Evolutionary conservation across 2,329 filamentous ascomycete species (phyloP).

Genomic region (Xylaria sp.): DNA sequence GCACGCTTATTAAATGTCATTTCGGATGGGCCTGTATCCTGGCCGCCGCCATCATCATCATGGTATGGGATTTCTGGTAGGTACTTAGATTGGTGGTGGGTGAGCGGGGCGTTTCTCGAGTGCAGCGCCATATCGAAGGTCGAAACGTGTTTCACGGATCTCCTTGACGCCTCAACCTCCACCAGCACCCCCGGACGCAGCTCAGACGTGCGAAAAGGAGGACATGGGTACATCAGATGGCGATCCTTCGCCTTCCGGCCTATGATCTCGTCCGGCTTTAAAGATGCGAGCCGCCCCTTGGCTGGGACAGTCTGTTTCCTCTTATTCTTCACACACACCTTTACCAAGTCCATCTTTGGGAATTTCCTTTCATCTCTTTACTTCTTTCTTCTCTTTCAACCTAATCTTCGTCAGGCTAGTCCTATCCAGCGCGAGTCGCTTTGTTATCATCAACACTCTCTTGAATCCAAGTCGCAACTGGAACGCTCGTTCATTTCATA

Average conservation of each 20-base stretch:
- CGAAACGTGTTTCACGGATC: slow-evolving; percentile 51
- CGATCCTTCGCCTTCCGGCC: slow-evolving; percentile 52
- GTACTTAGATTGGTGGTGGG: not conserved
- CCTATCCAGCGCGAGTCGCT: slow-evolving; percentile 61
- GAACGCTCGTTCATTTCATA: slow-evolving; percentile 37
- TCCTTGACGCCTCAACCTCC: slow-evolving; percentile 37
- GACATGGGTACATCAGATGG: slow-evolving; percentile 49
- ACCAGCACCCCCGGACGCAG: slow-evolving; percentile 42
- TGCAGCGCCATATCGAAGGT: slow-evolving; percentile 33
- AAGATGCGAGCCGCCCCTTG: slow-evolving; percentile 57
- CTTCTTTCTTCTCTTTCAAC: slow-evolving; percentile 24
- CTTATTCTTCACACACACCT: slow-evolving; percentile 42
- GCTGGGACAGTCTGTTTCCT: slow-evolving; percentile 45
- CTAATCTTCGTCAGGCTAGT: slow-evolving; percentile 57
- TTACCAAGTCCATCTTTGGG: slow-evolving; percentile 34
- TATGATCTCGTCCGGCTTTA: slow-evolving; percentile 48
- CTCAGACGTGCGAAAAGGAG: slow-evolving; percentile 45
- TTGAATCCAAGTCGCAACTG: slow-evolving; percentile 45
- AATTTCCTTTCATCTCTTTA: slow-evolving; percentile 40
- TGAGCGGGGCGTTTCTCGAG: slow-evolving; percentile 22
- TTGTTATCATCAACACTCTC: slow-evolving; percentile 46
- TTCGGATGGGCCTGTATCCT: slow-evolving; percentile 30
- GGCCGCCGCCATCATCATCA: slow-evolving; percentile 15
- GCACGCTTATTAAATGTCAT: slow-evolving; percentile 24
- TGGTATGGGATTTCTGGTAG: not conserved